Evolutionary conservation across 495 filamentous ascomycete species (phyloP).

Genomic region (Neurospora pannonica): DNA sequence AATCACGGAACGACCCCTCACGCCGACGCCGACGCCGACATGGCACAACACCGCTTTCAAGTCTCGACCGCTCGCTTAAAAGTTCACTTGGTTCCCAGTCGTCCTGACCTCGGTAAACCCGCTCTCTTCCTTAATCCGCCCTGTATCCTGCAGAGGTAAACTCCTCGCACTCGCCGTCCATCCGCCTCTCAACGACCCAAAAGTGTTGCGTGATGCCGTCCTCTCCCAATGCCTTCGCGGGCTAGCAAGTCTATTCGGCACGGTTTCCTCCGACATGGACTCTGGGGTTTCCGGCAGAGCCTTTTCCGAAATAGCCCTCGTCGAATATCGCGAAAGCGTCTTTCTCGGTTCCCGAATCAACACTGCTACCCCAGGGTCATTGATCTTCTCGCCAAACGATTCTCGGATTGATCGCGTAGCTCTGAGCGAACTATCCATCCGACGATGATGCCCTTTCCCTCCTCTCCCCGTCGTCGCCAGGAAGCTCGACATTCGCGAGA

Average conservation of each 20-base stretch:
- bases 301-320: neutral
- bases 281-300: neutral
- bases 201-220: neutral
- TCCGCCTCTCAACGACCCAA: neutral
- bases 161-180: neutral
- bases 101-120: neutral
- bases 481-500: conserved; percentile 6
- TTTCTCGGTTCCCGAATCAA: conserved; percentile 3
- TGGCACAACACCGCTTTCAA: neutral
- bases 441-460: neutral
- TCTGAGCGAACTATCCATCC: neutral
- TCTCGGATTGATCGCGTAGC: conserved; percentile 8
- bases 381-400: conserved; percentile 21
- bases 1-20: neutral
- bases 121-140: neutral
- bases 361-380: conserved; percentile 14
- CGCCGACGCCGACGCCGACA: neutral
- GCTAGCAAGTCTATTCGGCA: neutral
- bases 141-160: neutral
- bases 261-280: neutral
- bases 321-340: conserved; percentile 2
- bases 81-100: neutral
- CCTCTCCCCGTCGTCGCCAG: neutral
- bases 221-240: neutral
- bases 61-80: neutral